Conservation (phyloP, 495 filamentous ascomycete species). For the Lepidopterella palustris region DNA sequence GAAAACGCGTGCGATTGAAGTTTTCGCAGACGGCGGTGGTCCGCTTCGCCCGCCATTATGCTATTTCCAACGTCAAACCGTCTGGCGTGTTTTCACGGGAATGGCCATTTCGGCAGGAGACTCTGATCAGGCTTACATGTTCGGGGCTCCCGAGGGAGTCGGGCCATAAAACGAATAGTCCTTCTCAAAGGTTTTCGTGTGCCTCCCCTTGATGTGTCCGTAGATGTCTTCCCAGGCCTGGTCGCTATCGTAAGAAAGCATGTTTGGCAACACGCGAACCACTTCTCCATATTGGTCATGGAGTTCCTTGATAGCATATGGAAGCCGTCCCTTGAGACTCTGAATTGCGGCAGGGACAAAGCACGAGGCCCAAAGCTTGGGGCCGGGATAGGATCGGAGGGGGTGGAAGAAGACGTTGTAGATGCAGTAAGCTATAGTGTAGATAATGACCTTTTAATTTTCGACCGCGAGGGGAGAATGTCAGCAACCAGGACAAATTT, state of each 20-base stretch:
- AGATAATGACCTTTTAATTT: slow-evolving; percentile 1
- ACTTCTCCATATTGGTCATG: slow-evolving; percentile 16
- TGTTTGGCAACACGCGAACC: slow-evolving; percentile 8
- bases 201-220: neutral
- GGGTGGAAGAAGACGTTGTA: slow-evolving; percentile 46
- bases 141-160: neutral
- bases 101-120: neutral
- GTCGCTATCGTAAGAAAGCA: neutral
- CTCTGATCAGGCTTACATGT: neutral
- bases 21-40: slow-evolving; percentile 13
- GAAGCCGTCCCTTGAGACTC: neutral
- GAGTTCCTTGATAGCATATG: slow-evolving; percentile 10
- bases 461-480: too few relatives aligned
- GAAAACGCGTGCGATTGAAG: slow-evolving; percentile 6
- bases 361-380: slow-evolving; percentile 33
- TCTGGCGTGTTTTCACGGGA: neutral
- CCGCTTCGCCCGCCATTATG: slow-evolving; percentile 6
- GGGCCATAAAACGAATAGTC: neutral
- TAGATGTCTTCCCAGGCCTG: slow-evolving; percentile 12
- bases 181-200: neutral
- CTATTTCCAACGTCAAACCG: neutral
- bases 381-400: slow-evolving; percentile 39
- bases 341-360: slow-evolving; percentile 18
- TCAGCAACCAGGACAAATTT: too few relatives aligned
- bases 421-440: slow-evolving; percentile 19